These are phyloP conservation scores for Metschnikowia koreensis DNA, from an alignment of 805 yeast species.

Conservation along the genomic window DNA sequence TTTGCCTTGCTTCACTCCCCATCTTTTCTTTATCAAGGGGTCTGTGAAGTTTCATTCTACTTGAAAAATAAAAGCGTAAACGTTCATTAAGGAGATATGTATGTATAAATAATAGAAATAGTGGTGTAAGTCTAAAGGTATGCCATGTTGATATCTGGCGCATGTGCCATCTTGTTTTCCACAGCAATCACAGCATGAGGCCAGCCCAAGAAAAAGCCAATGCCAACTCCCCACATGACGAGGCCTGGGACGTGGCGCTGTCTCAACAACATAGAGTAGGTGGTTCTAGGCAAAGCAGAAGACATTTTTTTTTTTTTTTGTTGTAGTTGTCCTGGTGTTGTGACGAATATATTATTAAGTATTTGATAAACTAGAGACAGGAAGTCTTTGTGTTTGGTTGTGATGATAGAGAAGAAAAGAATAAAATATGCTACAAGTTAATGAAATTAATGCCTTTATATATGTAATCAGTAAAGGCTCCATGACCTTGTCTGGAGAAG, in stretches of 20 bases:
- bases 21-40: no score
- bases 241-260: conserved; percentile 31
- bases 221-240: conserved; percentile 31
- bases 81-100: background rate
- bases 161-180: conserved; percentile 26
- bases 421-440: background rate
- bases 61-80: background rate
- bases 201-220: conserved; percentile 34
- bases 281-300: conserved; percentile 21
- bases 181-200: conserved; percentile 30
- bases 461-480: background rate
- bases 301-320: background rate
- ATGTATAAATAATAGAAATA: background rate
- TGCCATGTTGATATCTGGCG: conserved; percentile 27
- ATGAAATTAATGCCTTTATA: background rate
- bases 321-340: background rate
- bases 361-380: background rate
- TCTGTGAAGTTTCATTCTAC: no score
- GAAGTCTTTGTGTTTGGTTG: background rate
- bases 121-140: conserved; percentile 8
- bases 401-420: background rate
- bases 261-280: conserved; percentile 23
- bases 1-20: no score
- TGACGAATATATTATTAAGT: background rate
- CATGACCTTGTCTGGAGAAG: background rate